Evolutionary conservation across 441 rosid genomes (phyloP).

Genomic region (Capsella rubella): DNA sequence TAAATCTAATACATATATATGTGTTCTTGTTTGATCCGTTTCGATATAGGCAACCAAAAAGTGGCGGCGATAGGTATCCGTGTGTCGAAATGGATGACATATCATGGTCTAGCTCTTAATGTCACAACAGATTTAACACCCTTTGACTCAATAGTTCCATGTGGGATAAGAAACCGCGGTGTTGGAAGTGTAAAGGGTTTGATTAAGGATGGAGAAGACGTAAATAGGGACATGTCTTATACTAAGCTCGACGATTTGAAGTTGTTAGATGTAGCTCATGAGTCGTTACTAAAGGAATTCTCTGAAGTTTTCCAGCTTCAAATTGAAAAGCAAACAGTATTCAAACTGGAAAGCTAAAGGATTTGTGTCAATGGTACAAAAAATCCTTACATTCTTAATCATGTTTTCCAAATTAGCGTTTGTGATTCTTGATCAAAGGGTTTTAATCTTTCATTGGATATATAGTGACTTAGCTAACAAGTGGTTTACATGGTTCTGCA

Average conservation of each 20-base stretch:
- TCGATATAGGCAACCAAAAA: conserved; percentile 63
- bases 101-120: conserved; percentile 81
- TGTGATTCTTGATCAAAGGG: neutral
- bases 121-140: conserved; percentile 78
- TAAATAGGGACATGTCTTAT: neutral
- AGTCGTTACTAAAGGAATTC: conserved; percentile 68
- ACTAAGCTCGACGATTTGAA: conserved; percentile 41
- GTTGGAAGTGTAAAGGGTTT: conserved; percentile 72
- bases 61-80: conserved; percentile 84
- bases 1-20: conserved; percentile 12
- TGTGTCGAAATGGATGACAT: conserved; percentile 77
- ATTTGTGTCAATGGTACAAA: neutral
- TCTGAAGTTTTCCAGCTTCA: conserved; percentile 72
- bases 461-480: neutral
- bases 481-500: neutral
- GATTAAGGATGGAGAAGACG: conserved; percentile 35
- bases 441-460: neutral
- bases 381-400: neutral
- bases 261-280: conserved; percentile 55
- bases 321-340: conserved; percentile 44
- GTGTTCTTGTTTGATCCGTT: neutral
- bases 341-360: neutral
- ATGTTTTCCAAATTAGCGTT: neutral
- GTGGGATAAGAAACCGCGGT: conserved; percentile 69
- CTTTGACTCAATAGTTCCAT: conserved; percentile 72